A percentile compares a stretch with the other conserved stretches of the same genome.
Conservation (phyloP, 179 eudicot genomes). For the Sideroxylon spinosum region DNA sequence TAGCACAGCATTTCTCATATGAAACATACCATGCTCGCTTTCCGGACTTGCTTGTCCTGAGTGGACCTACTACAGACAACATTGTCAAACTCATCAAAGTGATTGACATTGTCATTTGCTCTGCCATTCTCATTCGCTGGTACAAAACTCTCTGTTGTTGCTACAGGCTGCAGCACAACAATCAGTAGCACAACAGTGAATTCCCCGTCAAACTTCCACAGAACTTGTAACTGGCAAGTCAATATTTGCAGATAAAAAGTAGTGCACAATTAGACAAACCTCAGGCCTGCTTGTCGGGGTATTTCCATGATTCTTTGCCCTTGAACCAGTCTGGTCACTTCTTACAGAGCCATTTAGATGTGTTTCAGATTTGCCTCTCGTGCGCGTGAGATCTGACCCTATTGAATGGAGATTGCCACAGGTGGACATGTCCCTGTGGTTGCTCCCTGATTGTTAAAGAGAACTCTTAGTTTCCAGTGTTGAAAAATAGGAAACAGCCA, state of each 20-base stretch:
- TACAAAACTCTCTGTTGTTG: slow-evolving; percentile 68
- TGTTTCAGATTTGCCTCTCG: slow-evolving; percentile 45
- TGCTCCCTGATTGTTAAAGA: slow-evolving; percentile 39
- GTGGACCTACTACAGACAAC: slow-evolving; percentile 52
- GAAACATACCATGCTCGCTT: slow-evolving; percentile 70
- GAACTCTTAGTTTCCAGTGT: not conserved
- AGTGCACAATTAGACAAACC: slow-evolving; percentile 35
- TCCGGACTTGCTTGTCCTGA: slow-evolving; percentile 65
- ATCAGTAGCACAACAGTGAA: slow-evolving; percentile 11
- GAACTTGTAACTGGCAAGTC: no score
- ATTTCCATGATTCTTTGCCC: slow-evolving; percentile 39
- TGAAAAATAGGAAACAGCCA: not conserved
- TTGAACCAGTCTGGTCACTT: slow-evolving; percentile 47
- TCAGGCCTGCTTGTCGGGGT: slow-evolving; percentile 80
- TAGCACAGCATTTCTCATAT: no score
- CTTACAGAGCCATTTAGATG: slow-evolving; percentile 41
- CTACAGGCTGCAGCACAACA: slow-evolving; percentile 53
- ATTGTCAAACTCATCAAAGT: slow-evolving; percentile 33
- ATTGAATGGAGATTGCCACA: slow-evolving; percentile 77
- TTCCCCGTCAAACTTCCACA: not conserved
- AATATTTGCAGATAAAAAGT: not conserved
- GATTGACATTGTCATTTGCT: slow-evolving; percentile 26
- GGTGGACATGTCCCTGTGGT: slow-evolving; percentile 60
- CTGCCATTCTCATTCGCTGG: slow-evolving; percentile 49
- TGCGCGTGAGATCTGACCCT: slow-evolving; percentile 90